Base-by-base conservation (phyloP, 2,329 filamentous ascomycete species). In the Aspergillus uvarum region DNA sequence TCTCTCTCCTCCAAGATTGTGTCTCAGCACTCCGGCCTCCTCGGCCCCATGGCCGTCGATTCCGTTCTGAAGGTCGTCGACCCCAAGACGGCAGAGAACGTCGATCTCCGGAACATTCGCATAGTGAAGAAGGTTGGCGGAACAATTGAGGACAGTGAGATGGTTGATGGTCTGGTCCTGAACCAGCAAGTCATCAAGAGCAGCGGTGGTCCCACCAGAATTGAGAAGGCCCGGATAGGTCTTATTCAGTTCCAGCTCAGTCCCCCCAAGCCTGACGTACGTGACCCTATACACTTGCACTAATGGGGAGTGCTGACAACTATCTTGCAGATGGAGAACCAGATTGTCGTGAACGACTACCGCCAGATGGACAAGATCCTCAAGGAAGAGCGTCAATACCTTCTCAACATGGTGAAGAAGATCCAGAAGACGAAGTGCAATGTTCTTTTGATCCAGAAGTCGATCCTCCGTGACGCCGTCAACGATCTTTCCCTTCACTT, bases 401-500 rank as follows among this genome's bases (percentile, higher is more conserved):
- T 99, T 65, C 86, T 99, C 60, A 98, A 98, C 83, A 91, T 99
- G 87, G 93, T 96, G 75, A 98, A 99, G 87, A 99, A 98, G 85
- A 99, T 99, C 79, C 97, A 98, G 82, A 99, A 98, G 85, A 93
- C 95, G 68, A 99, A 98, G 83, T 99, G 95, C 82, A 99, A 99
- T 72, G 95, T 99, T 48, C 87, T 98, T 49, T 84, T 99, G 68
- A 98, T 99, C 69, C 95, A 99, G 75, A 99, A 99, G 81, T 98
- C 94, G 14, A 99, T 99, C 70, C 87, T 99, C 60, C 89, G 95
- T 69, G 95, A 99, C 72, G 95, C 95, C 38, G 93, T 99, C 76
- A 99, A 99, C 81, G 95, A 99, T 71, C 85, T 99, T 60, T 96
- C 92, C 63, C 85, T 99, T 65, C 95, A 99, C 81, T 99, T 99